Conservation (phyloP, 2,329 filamentous ascomycete genomes). For the Penicillium olsonii region DNA sequence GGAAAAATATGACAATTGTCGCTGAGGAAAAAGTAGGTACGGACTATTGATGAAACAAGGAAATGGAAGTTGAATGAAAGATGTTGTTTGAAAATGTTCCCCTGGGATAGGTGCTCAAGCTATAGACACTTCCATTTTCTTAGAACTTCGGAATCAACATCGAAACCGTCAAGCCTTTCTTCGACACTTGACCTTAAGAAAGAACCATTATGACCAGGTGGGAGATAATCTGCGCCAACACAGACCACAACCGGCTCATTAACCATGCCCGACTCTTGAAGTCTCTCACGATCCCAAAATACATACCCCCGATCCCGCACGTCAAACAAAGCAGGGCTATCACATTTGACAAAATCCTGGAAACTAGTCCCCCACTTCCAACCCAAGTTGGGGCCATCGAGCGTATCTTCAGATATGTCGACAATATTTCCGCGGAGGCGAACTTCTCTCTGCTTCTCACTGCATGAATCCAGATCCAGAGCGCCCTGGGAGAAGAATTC, state of each 20-base stretch:
- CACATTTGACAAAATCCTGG: background rate
- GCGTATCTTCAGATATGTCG: background rate
- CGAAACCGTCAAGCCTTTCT: background rate
- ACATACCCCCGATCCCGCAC: constrained; percentile 2
- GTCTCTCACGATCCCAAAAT: constrained; percentile 1
- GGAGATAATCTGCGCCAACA: background rate
- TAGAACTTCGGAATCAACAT: background rate
- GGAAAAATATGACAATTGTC: too few species aligned
- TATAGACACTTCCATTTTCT: background rate
- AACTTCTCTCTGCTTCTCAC: background rate
- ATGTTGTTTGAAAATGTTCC: background rate
- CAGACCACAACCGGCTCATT: background rate
- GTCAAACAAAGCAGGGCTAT: background rate
- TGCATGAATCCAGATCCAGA: background rate
- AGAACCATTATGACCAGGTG: background rate
- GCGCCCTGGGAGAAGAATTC: background rate
- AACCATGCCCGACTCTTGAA: background rate
- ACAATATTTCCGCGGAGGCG: background rate
- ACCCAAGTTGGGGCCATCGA: background rate
- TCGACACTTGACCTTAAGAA: constrained; percentile 1
- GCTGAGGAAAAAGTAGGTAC: too few species aligned
- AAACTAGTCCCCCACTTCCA: constrained; percentile 6
- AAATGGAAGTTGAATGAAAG: too few species aligned
- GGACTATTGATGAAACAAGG: too few species aligned
- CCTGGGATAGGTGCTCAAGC: background rate